phyloP scores from a whole-genome alignment of 2,329 filamentous ascomycete genomes.

The Cladobotryum mycophilum region DNA sequence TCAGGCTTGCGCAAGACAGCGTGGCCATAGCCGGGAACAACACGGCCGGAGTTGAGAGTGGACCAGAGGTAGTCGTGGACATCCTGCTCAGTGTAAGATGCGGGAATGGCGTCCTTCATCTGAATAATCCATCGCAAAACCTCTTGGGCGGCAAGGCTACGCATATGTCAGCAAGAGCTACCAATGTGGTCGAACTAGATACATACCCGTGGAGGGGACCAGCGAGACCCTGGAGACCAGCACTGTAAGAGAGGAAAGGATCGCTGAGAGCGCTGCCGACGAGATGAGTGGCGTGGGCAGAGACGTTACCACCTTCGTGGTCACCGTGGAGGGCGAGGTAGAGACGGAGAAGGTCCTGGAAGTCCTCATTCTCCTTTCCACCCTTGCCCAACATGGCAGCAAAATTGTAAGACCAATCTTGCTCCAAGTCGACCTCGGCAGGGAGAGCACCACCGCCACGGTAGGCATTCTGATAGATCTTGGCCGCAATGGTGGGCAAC shows the following conservation, averaged over 20 bases:
- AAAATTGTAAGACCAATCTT: slow-evolving; percentile 99
- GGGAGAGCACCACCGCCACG: slow-evolving; percentile 67
- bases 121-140: slow-evolving; percentile 94
- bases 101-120: slow-evolving; percentile 85
- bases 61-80: slow-evolving; percentile 88
- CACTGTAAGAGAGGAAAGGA: slow-evolving; percentile 92
- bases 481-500: slow-evolving; percentile 91
- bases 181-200: not conserved
- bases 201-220: slow-evolving; percentile 62
- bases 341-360: slow-evolving; percentile 88
- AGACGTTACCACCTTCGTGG: slow-evolving; percentile 97
- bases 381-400: slow-evolving; percentile 91
- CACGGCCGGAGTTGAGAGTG: slow-evolving; percentile 86
- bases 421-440: slow-evolving; percentile 67
- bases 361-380: slow-evolving; percentile 80
- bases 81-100: slow-evolving; percentile 69
- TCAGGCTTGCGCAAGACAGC: slow-evolving; percentile 95
- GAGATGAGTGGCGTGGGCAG: slow-evolving; percentile 88
- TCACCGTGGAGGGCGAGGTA: slow-evolving; percentile 97
- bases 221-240: slow-evolving; percentile 88
- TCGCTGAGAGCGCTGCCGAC: slow-evolving; percentile 93
- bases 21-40: slow-evolving; percentile 92
- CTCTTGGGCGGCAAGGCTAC: slow-evolving; percentile 83
- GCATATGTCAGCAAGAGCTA: not conserved
- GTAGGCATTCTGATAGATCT: slow-evolving; percentile 94